Base-by-base conservation (phyloP, 208 protist genomes). In the Leptomonas seymouri region DNA sequence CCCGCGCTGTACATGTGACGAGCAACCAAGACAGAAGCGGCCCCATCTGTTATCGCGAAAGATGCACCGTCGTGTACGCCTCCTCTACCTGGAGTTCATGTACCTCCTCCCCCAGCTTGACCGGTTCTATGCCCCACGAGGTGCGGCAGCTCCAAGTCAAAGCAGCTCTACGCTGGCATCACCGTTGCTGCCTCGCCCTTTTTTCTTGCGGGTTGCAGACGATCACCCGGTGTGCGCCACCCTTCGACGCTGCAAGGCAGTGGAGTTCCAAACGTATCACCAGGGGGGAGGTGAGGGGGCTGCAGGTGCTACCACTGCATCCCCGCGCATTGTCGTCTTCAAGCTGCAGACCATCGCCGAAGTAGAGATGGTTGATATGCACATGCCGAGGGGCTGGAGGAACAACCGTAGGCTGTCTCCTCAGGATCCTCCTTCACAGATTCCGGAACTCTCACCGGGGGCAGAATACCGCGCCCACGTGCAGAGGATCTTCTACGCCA, bases 71-170 rank as follows among this genome's bases (percentile, higher is more conserved):
- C 81, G 82, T 3, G 80, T 90, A 16, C 77, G 77, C n/a, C 65
- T 83, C 46, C 80, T 90, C 14, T 93, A 93, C 41, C 45, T 90
- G 3, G 87, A 93, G 58, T 90, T 93, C 56, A 82, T 93, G 76
- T 70, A 85, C n/a, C 77, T 90, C 28, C 60, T 81, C 1, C 76
- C 87, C 1, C 67, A 85, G 51, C 51, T 86, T 1, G 15, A 50
- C n/a, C n/a, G 58, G 51, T 73, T 78, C 46, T 73, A 58, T 25
- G 67, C 41, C 6, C 48, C 63, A 39, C 53, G 55, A 2, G 53
- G 53, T 11, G 25, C 67, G n/a, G 45, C 51, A 2, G n/a, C 31
- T 3, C 25, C 25, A 7, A 30, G 34, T 11, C 5, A 48, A 4
- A 16, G 12, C 27, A 63, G 25, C 4, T n/a, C 28, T 31, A 31